Percentiles rank a stretch among this genome's conserved stretches.
These are phyloP conservation scores for Bromus sterilis DNA, from an alignment of 176 grass and related monocot genomes.

Conservation along the genomic window DNA sequence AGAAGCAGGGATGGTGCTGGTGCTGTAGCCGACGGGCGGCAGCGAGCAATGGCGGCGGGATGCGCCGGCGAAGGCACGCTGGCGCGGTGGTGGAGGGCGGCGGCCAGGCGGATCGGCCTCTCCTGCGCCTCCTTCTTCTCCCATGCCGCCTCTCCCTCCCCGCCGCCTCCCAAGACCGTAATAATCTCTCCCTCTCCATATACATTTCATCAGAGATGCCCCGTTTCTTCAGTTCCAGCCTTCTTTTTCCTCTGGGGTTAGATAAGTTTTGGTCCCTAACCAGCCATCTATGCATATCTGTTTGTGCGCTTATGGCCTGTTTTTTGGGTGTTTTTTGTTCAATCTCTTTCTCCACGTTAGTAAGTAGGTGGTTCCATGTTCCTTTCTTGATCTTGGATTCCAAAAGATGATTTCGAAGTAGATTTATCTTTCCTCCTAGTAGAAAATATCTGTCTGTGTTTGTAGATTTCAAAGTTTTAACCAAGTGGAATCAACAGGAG, in stretches of 20 bases:
- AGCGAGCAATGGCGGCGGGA: constrained; percentile 37
- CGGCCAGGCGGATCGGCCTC: constrained; percentile 58
- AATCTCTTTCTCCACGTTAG: background rate
- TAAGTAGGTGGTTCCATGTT: background rate
- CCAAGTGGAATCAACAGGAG: background rate
- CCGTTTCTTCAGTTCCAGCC: background rate
- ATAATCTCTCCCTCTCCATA: background rate
- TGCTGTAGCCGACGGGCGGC: constrained; percentile 3
- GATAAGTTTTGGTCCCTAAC: background rate
- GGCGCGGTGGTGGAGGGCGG: constrained; percentile 45
- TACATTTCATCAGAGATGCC: background rate
- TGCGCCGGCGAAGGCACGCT: constrained; percentile 40
- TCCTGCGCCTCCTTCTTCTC: constrained; percentile 61
- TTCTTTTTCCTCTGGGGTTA: background rate
- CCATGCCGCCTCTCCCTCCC: constrained; percentile 26
- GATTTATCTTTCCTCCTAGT: too few species aligned
- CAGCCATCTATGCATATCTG: constrained; percentile 10
- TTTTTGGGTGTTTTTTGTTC: background rate
- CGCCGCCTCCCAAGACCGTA: constrained; percentile 49
- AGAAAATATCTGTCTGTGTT: too few species aligned
- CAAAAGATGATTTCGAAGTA: too few species aligned
- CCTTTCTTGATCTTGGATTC: background rate
- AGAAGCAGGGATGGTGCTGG: constrained; percentile 13
- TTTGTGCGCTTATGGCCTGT: background rate
- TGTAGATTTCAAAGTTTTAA: background rate